A percentile compares a stretch with the other conserved stretches of the same genome.
phyloP scores from a whole-genome alignment of 2,329 filamentous ascomycete species.

The Chrysoporthe puriensis region DNA sequence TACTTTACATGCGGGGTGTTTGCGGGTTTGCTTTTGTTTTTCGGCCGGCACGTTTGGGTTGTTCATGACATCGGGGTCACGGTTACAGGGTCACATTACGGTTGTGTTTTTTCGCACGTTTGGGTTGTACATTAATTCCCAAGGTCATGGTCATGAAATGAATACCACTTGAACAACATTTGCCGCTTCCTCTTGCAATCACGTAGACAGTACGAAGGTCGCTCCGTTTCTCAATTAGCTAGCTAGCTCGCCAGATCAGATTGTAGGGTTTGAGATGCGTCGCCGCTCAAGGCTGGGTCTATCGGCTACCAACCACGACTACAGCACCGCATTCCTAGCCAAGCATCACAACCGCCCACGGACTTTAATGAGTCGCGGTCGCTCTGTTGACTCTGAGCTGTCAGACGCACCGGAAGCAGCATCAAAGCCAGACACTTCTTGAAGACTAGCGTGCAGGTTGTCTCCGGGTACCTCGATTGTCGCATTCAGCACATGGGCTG shows the following conservation, averaged over 20 bases:
- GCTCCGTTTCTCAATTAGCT: background rate
- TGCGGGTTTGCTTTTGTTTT: constrained; percentile 59
- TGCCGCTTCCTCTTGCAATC: background rate
- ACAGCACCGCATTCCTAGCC: too few species aligned
- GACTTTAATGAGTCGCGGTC: too few species aligned
- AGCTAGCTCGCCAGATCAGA: background rate
- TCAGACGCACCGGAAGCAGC: too few species aligned
- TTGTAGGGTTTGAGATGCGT: too few species aligned
- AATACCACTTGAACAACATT: constrained; percentile 52
- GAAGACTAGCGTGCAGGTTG: background rate
- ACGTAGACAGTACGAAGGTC: background rate
- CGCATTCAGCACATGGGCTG: background rate
- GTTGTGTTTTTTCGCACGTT: constrained; percentile 62
- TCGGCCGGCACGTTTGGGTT: constrained; percentile 69
- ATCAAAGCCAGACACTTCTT: too few species aligned
- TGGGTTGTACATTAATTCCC: constrained; percentile 76
- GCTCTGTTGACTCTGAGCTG: too few species aligned
- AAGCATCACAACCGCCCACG: too few species aligned
- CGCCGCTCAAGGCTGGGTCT: too few species aligned
- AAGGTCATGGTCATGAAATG: constrained; percentile 68
- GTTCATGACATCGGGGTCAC: constrained; percentile 80
- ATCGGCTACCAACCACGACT: too few species aligned
- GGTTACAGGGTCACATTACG: constrained; percentile 69
- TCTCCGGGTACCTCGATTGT: background rate
- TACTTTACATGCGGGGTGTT: constrained; percentile 31